Base-by-base conservation (phyloP, 495 filamentous ascomycete genomes). In the Saxophila tyrrhenica region DNA sequence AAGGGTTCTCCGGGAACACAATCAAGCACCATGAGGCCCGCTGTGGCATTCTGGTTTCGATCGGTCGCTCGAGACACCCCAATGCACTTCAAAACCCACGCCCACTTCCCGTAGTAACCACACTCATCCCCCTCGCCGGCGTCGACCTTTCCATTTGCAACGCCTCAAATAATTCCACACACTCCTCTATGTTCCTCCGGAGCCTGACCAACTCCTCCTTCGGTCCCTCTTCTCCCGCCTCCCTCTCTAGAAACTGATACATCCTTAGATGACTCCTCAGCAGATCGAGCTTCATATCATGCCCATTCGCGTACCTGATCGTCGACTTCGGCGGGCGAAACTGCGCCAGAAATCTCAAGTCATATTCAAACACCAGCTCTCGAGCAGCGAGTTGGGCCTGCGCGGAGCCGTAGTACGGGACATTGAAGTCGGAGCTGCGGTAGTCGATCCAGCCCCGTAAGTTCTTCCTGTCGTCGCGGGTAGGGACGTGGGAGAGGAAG, bases 201-300 rank as follows among this genome's bases (percentile, higher is more conserved):
- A 50, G 16, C 47, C 11, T 20, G 22, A 17, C 17, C 21, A 50
- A 24, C 24, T 50, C 47, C 5, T 32, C 25, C 8, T 11, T 25
- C 47, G 47, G 47, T 17, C 11, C 16, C 22, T 50, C 47, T 10
- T 50, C 29, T 13, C 13, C 22, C 11, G 25, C 47, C 22, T 24
- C 8, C 47, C n/a, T 17, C 25, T 50, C 22, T 8, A 50, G 3
- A 35, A 29, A 24, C 23, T 17, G 15, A 29, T 17, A 17, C 47
- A 50, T 50, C 22, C 47, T 16, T 24, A 32, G 25, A 35, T 50
- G 47, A 2, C 11, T 13, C 23, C 47, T 20, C 47, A 50, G 47
- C 47, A 50, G 25, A 32, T 50, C 47, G 22, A 29, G 47, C 23
- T 38, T 29, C 47, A 50, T 50, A 5, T 50, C 22, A 32, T 32